A percentile compares a stretch with the other conserved stretches of the same genome.
phyloP scores from a whole-genome alignment of 805 yeast species.

The Yamadazyma akitaensis region DNA sequence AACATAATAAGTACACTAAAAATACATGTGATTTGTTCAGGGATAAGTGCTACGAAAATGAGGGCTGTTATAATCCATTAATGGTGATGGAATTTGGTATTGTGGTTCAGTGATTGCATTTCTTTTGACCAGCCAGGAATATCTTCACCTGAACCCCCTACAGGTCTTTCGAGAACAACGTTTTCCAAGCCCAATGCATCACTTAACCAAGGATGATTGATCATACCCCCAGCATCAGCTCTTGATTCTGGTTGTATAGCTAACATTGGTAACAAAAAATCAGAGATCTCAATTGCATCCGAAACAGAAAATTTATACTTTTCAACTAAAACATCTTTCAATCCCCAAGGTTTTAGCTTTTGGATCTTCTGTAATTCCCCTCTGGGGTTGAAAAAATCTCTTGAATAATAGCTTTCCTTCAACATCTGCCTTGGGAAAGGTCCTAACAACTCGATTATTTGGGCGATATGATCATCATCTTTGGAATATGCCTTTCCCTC shows the following conservation, averaged over 20 bases:
- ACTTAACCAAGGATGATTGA: conserved; percentile 79
- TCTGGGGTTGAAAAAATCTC: conserved; percentile 60
- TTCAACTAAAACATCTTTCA: conserved; percentile 75
- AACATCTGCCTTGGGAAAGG: conserved; percentile 58
- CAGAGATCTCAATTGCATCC: conserved; percentile 72
- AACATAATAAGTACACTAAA: neutral
- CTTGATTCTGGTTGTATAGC: conserved; percentile 71
- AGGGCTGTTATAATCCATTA: neutral
- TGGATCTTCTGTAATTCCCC: conserved; percentile 76
- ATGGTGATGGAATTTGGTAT: conserved; percentile 6
- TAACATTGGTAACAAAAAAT: conserved; percentile 82
- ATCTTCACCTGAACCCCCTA: conserved; percentile 80
- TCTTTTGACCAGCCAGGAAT: conserved; percentile 89
- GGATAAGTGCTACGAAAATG: neutral
- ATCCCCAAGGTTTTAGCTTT: conserved; percentile 85
- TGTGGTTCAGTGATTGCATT: conserved; percentile 22
- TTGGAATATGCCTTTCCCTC: conserved; percentile 73
- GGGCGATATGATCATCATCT: conserved; percentile 96
- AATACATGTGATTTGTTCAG: neutral
- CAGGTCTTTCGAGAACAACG: conserved; percentile 65
- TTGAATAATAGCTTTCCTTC: conserved; percentile 57
- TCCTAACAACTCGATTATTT: conserved; percentile 81
- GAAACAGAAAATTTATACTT: conserved; percentile 71
- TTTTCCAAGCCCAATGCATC: conserved; percentile 77
- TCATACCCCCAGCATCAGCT: conserved; percentile 95